A percentile compares a stretch with the other conserved stretches of the same genome.
Evolutionary conservation across 177 flowering plant genomes (phyloP).

Genomic region (Tripterygium wilfordii): DNA sequence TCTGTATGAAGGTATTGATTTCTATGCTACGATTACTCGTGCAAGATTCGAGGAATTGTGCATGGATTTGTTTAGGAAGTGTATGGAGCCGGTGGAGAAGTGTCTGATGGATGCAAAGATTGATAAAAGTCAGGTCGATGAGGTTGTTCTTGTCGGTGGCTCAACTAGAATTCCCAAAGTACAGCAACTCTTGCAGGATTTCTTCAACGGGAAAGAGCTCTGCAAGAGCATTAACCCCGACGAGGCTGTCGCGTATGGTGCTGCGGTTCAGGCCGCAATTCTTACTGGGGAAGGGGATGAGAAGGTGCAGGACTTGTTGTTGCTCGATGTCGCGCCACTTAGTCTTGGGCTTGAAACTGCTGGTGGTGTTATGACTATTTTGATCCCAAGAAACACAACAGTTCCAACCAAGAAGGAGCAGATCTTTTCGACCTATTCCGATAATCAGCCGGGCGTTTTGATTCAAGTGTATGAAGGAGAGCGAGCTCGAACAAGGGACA

Average conservation of each 20-base stretch:
- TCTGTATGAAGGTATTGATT: slow-evolving; percentile 18
- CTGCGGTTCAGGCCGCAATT: slow-evolving; percentile 24
- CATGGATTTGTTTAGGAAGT: slow-evolving; percentile 21
- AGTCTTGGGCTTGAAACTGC: too few relatives aligned
- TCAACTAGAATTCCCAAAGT: slow-evolving; percentile 23
- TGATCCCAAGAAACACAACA: too few relatives aligned
- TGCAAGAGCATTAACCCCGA: slow-evolving; percentile 26
- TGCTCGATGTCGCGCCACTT: slow-evolving; percentile 28
- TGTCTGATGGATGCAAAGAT: slow-evolving; percentile 19
- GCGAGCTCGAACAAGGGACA: slow-evolving; percentile 20
- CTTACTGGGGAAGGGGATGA: slow-evolving; percentile 21
- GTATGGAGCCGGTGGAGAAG: too few relatives aligned
- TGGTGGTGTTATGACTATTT: slow-evolving; percentile 14
- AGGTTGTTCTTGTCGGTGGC: slow-evolving; percentile 24
- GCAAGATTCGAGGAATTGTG: slow-evolving; percentile 17
- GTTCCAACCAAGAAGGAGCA: slow-evolving; percentile 25
- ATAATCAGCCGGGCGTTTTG: slow-evolving; percentile 23
- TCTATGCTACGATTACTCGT: slow-evolving; percentile 22
- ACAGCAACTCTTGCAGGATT: slow-evolving; percentile 23
- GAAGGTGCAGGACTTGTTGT: slow-evolving; percentile 21
- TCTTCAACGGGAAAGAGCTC: slow-evolving; percentile 25
- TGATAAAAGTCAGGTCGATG: slow-evolving; percentile 17
- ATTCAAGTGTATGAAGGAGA: slow-evolving; percentile 27
- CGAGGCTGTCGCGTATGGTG: slow-evolving; percentile 26
- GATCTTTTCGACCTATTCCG: slow-evolving; percentile 23